These are phyloP conservation scores for Boletus sp. DNA, from an alignment of 768 basidiomycete species.

Conservation along the genomic window DNA sequence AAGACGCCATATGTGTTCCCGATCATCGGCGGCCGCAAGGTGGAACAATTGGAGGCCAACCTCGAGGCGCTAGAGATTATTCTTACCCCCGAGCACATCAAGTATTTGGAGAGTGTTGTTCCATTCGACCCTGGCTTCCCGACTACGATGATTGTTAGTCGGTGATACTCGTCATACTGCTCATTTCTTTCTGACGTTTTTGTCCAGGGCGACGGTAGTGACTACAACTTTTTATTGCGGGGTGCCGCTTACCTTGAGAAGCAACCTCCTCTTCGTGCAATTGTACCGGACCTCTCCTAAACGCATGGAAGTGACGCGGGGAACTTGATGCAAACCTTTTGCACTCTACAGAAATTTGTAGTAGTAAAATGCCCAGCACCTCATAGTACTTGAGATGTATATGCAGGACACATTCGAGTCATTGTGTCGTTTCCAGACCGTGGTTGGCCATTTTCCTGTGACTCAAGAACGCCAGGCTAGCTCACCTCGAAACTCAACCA, in stretches of 20 bases:
- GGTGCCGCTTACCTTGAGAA: constrained; percentile 18
- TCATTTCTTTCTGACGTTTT: not conserved
- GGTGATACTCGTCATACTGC: not conserved
- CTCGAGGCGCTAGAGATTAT: constrained; percentile 41
- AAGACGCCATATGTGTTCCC: constrained; percentile 47
- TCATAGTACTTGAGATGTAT: not conserved
- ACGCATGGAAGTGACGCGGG: not conserved
- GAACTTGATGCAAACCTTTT: not conserved
- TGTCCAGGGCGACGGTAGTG: constrained; percentile 29
- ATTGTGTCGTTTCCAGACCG: not conserved
- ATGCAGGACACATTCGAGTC: not conserved
- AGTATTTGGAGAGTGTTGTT: constrained; percentile 33
- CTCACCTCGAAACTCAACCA: too few species aligned
- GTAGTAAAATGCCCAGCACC: too few species aligned
- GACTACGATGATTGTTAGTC: constrained; percentile 29
- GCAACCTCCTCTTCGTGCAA: constrained; percentile 6
- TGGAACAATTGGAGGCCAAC: constrained; percentile 41
- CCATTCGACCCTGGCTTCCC: constrained; percentile 43
- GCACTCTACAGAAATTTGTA: not conserved
- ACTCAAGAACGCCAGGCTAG: not conserved
- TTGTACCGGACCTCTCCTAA: constrained; percentile 2
- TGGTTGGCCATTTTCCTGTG: not conserved
- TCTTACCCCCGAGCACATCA: constrained; percentile 38
- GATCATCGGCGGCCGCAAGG: constrained; percentile 41
- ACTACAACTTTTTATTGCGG: constrained; percentile 5